Evolutionary conservation across 768 basidiomycete genomes (phyloP), one percentile per base, ranked within the genome.

Genomic region (Paxillus rubicundulus): DNA sequence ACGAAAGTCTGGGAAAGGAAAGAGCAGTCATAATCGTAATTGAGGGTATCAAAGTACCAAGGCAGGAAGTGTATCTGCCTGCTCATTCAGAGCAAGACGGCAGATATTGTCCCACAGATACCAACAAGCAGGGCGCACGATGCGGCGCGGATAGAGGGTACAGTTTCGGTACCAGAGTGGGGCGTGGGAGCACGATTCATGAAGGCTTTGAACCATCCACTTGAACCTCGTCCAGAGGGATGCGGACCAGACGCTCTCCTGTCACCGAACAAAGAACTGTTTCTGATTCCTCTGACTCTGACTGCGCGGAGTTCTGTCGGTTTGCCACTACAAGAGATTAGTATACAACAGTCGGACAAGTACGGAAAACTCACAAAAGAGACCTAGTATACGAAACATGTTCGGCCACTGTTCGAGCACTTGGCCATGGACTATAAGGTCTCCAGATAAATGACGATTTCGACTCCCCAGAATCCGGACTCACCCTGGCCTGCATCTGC

Each of bases 361-460:
- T 6, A 14, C 12, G 20, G 34, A 33, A 46, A 13, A 75, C 85
- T 61, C 60, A 90, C 89, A 61, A 64, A 89, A 90, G 53, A 84
- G 72, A 51, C 71, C 79, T 45, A 91, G 71, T 47, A 88, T 88
- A 58, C 82, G 79, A 61, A 91, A 90, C 89, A 91, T 91, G 64
- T 81, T 82, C 9, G 87, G 85, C 88, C 87, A 90, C 55, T 89
- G 87, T 52, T 82, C 82, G 21, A 89, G 77, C 4, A 90, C 87
- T 63, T 89, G 81, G 9, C 88, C 88, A 56, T 86, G 85, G 32
- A 86, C 88, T 89, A 45, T 18, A 43, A 34, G 8, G n/a, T 32
- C 17, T 33, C 14, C 14, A 24, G 34, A 37, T 56, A 56, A 51
- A 34, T 21, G 44, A 21, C 8, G 9, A 4, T 20, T 9, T 17